A percentile compares a stretch with the other conserved stretches of the same genome.
These are phyloP conservation scores for Candida xiaguanensis DNA, from an alignment of 805 yeast species.

Conservation along the genomic window DNA sequence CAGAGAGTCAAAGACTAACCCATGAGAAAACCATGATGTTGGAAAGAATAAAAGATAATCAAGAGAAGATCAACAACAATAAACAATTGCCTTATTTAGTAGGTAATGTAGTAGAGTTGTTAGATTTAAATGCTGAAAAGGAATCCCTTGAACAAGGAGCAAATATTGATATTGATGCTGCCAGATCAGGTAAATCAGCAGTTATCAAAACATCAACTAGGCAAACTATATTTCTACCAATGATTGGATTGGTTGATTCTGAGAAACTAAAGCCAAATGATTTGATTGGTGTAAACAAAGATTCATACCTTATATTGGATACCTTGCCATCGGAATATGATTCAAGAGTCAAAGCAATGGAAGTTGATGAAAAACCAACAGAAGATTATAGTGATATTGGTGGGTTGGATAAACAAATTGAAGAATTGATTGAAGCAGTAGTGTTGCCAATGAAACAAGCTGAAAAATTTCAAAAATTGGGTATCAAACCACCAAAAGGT, in stretches of 20 bases:
- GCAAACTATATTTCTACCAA: slow-evolving; percentile 93
- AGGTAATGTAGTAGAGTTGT: slow-evolving; percentile 91
- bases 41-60: slow-evolving; percentile 92
- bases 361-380: slow-evolving; percentile 97
- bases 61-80: slow-evolving; percentile 92
- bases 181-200: slow-evolving; percentile 94
- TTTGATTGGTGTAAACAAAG: slow-evolving; percentile 95
- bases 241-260: slow-evolving; percentile 93
- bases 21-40: slow-evolving; percentile 93
- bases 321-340: slow-evolving; percentile 97
- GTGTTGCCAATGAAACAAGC: slow-evolving; percentile 98
- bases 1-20: slow-evolving; percentile 83
- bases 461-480: slow-evolving; percentile 89
- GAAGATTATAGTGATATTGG: slow-evolving; percentile 98
- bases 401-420: slow-evolving; percentile 96
- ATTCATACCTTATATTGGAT: slow-evolving; percentile 88
- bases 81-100: slow-evolving; percentile 94
- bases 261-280: slow-evolving; percentile 94
- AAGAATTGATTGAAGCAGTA: slow-evolving; percentile 96
- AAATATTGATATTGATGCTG: slow-evolving; percentile 86
- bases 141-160: slow-evolving; percentile 91
- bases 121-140: slow-evolving; percentile 82
- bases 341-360: slow-evolving; percentile 98
- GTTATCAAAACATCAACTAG: slow-evolving; percentile 96
- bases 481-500: slow-evolving; percentile 66